Percentiles rank a stretch among this genome's conserved stretches.
These are phyloP conservation scores for Suillus brevipes DNA, from an alignment of 768 basidiomycete species.

Conservation along the genomic window DNA sequence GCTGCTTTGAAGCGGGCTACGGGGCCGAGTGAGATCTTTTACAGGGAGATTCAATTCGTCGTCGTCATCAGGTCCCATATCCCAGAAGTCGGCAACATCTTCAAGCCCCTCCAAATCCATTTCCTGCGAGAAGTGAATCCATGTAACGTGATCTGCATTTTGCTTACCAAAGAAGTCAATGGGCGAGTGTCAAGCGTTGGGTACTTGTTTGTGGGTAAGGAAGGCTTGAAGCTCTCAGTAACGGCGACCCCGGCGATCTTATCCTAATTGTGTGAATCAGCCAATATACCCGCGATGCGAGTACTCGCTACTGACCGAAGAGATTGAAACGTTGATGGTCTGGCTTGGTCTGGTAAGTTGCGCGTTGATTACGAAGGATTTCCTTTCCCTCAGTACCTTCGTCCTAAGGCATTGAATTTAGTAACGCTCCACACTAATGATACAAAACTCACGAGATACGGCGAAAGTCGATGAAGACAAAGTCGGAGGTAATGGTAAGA, in stretches of 20 bases:
- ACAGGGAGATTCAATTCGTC: slow-evolving; percentile 18
- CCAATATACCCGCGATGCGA: slow-evolving; percentile 14
- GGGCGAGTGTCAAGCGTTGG: slow-evolving; percentile 75
- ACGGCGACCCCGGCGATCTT: slow-evolving; percentile 66
- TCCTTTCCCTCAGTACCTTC: slow-evolving; percentile 58
- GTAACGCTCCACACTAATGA: not conserved
- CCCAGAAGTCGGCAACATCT: slow-evolving; percentile 70
- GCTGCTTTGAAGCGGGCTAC: not conserved
- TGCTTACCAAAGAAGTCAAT: slow-evolving; percentile 52
- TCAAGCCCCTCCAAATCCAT: slow-evolving; percentile 66
- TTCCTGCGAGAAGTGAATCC: slow-evolving; percentile 45
- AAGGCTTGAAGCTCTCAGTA: slow-evolving; percentile 56
- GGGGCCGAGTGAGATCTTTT: slow-evolving; percentile 38
- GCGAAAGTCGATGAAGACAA: slow-evolving; percentile 75
- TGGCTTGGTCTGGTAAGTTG: slow-evolving; percentile 78
- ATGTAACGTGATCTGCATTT: not conserved
- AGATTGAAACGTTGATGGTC: slow-evolving; percentile 54
- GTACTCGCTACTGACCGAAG: slow-evolving; percentile 49
- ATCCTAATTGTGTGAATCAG: slow-evolving; percentile 51
- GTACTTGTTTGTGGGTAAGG: slow-evolving; percentile 52
- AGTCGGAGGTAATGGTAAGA: slow-evolving; percentile 75
- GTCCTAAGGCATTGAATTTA: slow-evolving; percentile 48
- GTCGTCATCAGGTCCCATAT: slow-evolving; percentile 38
- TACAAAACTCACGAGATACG: slow-evolving; percentile 60
- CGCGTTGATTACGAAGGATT: slow-evolving; percentile 59